phyloP scores from a whole-genome alignment of 169 alveolate genomes.

The Eimeria nieschulzi region DNA sequence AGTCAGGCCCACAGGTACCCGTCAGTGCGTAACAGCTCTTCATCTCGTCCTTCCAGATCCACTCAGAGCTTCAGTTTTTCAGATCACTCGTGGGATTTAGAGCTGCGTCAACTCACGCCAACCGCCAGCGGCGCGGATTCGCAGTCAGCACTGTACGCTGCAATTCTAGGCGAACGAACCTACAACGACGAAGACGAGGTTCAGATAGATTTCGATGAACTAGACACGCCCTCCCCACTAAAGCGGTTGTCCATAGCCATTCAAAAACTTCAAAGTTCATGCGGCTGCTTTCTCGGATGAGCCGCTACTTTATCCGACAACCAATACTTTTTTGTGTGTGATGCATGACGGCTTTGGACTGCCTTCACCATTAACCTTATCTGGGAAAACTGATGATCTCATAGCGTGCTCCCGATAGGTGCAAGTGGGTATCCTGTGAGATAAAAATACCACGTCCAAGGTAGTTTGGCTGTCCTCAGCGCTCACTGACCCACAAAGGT shows the following conservation, averaged over 20 bases:
- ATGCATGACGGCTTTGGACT: too few species aligned
- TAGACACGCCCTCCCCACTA: slow-evolving; percentile 34
- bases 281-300: slow-evolving; percentile 59
- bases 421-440: too few species aligned
- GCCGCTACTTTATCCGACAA: neutral
- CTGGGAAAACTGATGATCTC: too few species aligned
- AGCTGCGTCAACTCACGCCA: neutral
- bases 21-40: slow-evolving; percentile 24
- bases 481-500: too few species aligned
- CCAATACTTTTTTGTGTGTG: too few species aligned
- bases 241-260: slow-evolving; percentile 32
- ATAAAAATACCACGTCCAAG: too few species aligned
- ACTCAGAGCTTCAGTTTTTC: neutral
- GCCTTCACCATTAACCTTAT: too few species aligned
- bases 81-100: slow-evolving; percentile 33
- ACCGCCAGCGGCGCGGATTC: neutral
- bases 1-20: slow-evolving; percentile 43
- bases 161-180: slow-evolving; percentile 49
- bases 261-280: slow-evolving; percentile 28
- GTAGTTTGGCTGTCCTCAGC: too few species aligned
- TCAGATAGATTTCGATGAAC: slow-evolving; percentile 51
- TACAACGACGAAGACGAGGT: slow-evolving; percentile 25
- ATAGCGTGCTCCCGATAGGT: too few species aligned
- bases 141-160: slow-evolving; percentile 21
- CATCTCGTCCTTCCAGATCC: slow-evolving; percentile 24